phyloP scores from a whole-genome alignment of 164 flowering plant species.

The Umbilicus rupestris region DNA sequence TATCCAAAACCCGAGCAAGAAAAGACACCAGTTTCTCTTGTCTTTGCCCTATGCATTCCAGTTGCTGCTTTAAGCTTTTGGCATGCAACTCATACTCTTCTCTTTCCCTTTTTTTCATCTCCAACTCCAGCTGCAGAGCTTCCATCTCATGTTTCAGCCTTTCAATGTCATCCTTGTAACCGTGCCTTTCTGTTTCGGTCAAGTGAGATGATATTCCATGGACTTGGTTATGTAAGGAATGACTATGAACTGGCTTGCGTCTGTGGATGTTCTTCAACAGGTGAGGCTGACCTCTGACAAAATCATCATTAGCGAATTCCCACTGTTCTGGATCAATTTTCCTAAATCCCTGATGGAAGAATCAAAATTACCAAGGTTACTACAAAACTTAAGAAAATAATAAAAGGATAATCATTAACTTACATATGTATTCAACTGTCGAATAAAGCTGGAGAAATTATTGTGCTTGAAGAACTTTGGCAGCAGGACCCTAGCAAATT shows the following conservation, averaged over 20 bases:
- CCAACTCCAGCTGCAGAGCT: conserved; percentile 28
- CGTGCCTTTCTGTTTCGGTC: conserved; percentile 38
- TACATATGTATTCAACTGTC: conserved; percentile 79
- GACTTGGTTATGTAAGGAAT: conserved; percentile 32
- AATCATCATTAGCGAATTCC: conserved; percentile 73
- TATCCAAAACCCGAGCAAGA: conserved; percentile 25
- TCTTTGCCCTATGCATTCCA: conserved; percentile 22
- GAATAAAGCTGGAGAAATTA: conserved; percentile 81
- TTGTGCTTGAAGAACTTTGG: conserved; percentile 87
- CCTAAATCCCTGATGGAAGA: conserved; percentile 43
- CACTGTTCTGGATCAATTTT: conserved; percentile 64
- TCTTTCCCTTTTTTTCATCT: conserved; percentile 27
- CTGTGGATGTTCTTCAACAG: conserved; percentile 54
- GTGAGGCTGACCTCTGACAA: conserved; percentile 44
- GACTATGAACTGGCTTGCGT: conserved; percentile 68
- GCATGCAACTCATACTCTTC: conserved; percentile 24
- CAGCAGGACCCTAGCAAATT: conserved; percentile 56
- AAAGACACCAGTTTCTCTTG: conserved; percentile 29
- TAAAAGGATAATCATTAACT: conserved; percentile 11
- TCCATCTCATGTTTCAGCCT: conserved; percentile 34
- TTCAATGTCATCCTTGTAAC: conserved; percentile 33
- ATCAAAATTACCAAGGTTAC: not conserved
- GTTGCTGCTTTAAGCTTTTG: conserved; percentile 25
- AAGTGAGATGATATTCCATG: conserved; percentile 25
- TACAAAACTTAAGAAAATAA: not conserved